A percentile compares a stretch with the other conserved stretches of the same genome.
Conservation (phyloP, 805 yeast species). For the Crinitomyces ghanaensis region DNA sequence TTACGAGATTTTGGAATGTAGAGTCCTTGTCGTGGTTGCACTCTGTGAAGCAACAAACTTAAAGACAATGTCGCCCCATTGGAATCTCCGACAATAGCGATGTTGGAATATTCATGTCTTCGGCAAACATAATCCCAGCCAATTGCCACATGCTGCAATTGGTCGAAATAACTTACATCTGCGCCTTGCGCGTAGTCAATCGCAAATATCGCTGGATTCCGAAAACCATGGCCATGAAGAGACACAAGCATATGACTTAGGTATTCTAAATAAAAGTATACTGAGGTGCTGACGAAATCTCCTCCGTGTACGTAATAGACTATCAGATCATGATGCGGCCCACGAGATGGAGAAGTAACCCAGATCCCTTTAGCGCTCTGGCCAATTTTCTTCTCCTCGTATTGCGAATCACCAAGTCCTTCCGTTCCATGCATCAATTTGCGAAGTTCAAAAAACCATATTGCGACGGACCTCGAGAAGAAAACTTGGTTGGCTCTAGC, state of each 20-base stretch:
- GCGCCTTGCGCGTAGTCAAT: slow-evolving; percentile 22
- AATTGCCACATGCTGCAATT: slow-evolving; percentile 18
- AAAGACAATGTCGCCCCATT: slow-evolving; percentile 36
- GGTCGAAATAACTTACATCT: slow-evolving; percentile 19
- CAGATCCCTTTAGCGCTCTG: slow-evolving; percentile 22
- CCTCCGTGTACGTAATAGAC: slow-evolving; percentile 37
- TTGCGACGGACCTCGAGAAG: slow-evolving; percentile 17
- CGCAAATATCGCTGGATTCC: slow-evolving; percentile 36
- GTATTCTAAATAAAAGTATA: slow-evolving; percentile 36
- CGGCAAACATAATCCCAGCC: slow-evolving; percentile 27
- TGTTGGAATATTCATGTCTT: slow-evolving; percentile 20
- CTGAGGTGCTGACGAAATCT: slow-evolving; percentile 25
- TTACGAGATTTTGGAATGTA: slow-evolving; percentile 4
- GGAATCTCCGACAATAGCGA: slow-evolving; percentile 36
- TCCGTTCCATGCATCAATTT: slow-evolving; percentile 22
- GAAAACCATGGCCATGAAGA: slow-evolving; percentile 38
- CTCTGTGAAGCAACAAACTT: slow-evolving; percentile 29
- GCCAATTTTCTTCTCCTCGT: slow-evolving; percentile 8
- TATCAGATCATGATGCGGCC: slow-evolving; percentile 29
- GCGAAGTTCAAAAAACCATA: slow-evolving; percentile 17
- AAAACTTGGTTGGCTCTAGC: slow-evolving; percentile 15
- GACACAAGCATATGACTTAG: slow-evolving; percentile 31
- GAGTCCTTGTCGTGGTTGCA: slow-evolving; percentile 22
- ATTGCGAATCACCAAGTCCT: slow-evolving; percentile 21
- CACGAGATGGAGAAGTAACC: slow-evolving; percentile 26